Evolutionary conservation across 345 rosid species (phyloP).

Genomic region (Conringia planisiliqua): DNA sequence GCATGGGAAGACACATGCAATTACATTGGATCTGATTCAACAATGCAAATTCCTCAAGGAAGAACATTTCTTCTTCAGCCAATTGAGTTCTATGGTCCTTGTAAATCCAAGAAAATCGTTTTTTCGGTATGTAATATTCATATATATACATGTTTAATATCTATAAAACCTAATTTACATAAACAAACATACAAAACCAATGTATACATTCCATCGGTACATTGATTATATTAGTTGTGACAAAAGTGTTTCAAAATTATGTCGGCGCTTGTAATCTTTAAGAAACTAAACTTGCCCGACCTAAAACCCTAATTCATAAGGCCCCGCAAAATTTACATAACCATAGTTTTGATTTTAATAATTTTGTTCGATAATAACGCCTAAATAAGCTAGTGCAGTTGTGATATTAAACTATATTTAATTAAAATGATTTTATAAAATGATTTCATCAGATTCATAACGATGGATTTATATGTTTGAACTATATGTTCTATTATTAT

Average conservation of each 20-base stretch:
- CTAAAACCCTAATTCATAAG: neutral
- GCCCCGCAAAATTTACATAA: too few species aligned
- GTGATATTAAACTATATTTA: neutral
- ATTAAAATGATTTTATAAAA: too few species aligned
- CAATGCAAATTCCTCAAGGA: conserved; percentile 32
- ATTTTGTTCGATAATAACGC: neutral
- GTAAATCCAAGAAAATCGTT: conserved; percentile 29
- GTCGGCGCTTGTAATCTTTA: neutral
- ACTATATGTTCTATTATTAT: too few species aligned
- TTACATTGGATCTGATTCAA: conserved; percentile 3
- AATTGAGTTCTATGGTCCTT: conserved; percentile 34
- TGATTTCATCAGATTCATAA: too few species aligned
- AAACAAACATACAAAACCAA: neutral
- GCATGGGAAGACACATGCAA: conserved; percentile 45
- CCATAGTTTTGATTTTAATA: neutral
- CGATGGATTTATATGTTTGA: too few species aligned
- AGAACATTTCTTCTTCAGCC: conserved; percentile 38
- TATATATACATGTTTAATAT: neutral
- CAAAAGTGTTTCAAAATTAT: neutral
- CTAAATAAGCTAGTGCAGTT: neutral
- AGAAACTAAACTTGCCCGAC: neutral
- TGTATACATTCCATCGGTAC: neutral
- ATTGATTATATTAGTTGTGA: neutral
- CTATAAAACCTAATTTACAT: neutral
- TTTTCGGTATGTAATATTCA: conserved; percentile 25